These are phyloP conservation scores for Quercus engelmannii DNA, from an alignment of 306 rosid genomes.

Conservation along the genomic window DNA sequence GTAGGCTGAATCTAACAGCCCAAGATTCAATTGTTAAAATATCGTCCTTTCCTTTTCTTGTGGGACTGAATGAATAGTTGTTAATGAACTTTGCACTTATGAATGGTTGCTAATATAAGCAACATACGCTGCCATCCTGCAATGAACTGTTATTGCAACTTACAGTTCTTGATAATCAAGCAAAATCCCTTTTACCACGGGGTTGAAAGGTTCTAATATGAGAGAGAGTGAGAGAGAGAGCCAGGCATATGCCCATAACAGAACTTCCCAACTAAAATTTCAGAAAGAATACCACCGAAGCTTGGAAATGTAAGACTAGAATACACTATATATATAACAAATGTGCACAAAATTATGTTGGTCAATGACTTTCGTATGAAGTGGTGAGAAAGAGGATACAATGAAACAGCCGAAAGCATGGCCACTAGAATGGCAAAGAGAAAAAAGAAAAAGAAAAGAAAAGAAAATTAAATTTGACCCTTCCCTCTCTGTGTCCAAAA, in stretches of 20 bases:
- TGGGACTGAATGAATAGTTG: too few relatives aligned
- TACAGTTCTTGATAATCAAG: too few relatives aligned
- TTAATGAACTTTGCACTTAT: too few relatives aligned
- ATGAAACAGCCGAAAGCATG: slow-evolving; percentile 33
- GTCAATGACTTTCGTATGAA: slow-evolving; percentile 32
- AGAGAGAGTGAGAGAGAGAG: neutral
- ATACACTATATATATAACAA: slow-evolving; percentile 43
- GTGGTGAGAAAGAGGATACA: slow-evolving; percentile 38
- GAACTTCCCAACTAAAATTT: slow-evolving; percentile 26
- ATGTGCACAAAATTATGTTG: slow-evolving; percentile 57
- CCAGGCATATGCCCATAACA: slow-evolving; percentile 15
- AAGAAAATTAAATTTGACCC: slow-evolving; percentile 40
- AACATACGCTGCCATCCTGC: too few relatives aligned
- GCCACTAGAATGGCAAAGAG: slow-evolving; percentile 28
- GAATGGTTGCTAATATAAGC: too few relatives aligned
- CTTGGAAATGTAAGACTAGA: slow-evolving; percentile 28
- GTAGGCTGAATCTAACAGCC: too few relatives aligned
- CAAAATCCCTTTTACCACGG: too few relatives aligned
- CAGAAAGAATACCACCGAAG: slow-evolving; percentile 1
- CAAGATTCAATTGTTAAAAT: too few relatives aligned
- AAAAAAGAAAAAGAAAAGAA: slow-evolving; percentile 15
- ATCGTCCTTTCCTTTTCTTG: too few relatives aligned
- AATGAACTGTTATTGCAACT: too few relatives aligned
- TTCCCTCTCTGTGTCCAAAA: slow-evolving; percentile 36
- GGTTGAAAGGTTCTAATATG: too few relatives aligned